These are phyloP conservation scores for Prunella vulgaris DNA, from an alignment of 257 asterid genomes.

Conservation along the genomic window DNA sequence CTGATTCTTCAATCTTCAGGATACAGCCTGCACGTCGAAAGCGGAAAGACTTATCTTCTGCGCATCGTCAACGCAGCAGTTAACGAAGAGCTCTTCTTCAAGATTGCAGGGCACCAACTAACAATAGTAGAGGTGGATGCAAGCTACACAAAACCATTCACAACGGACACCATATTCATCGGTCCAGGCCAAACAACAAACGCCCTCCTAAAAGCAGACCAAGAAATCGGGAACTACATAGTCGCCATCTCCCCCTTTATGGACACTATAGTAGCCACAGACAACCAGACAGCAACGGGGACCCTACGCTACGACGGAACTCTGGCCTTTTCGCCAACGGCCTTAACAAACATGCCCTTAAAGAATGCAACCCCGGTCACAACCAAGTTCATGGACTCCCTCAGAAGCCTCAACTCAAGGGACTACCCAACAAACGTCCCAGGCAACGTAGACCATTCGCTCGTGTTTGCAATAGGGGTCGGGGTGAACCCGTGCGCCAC, in stretches of 20 bases:
- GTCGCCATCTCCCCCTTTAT: constrained; percentile 64
- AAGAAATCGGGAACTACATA: constrained; percentile 34
- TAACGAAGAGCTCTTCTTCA: constrained; percentile 72
- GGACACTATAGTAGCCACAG: constrained; percentile 63
- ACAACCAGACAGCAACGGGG: constrained; percentile 51
- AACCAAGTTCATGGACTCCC: constrained; percentile 38
- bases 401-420: constrained; percentile 54
- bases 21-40: constrained; percentile 51
- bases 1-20: constrained; percentile 26
- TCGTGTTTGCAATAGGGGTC: constrained; percentile 52
- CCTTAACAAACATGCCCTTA: constrained; percentile 40
- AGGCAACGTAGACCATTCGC: constrained; percentile 39
- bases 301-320: constrained; percentile 37
- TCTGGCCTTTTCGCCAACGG: constrained; percentile 26
- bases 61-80: constrained; percentile 62
- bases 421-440: constrained; percentile 53
- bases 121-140: constrained; percentile 74
- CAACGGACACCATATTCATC: constrained; percentile 59
- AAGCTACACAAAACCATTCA: constrained; percentile 55
- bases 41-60: constrained; percentile 59
- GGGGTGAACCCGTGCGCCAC: constrained; percentile 61
- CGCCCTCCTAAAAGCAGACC: constrained; percentile 51
- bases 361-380: constrained; percentile 47
- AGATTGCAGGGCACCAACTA: constrained; percentile 51
- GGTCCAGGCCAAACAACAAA: constrained; percentile 78